These are phyloP conservation scores for Kalaharituber pfeilii DNA, from an alignment of 2,329 filamentous ascomycete species.

Conservation along the genomic window DNA sequence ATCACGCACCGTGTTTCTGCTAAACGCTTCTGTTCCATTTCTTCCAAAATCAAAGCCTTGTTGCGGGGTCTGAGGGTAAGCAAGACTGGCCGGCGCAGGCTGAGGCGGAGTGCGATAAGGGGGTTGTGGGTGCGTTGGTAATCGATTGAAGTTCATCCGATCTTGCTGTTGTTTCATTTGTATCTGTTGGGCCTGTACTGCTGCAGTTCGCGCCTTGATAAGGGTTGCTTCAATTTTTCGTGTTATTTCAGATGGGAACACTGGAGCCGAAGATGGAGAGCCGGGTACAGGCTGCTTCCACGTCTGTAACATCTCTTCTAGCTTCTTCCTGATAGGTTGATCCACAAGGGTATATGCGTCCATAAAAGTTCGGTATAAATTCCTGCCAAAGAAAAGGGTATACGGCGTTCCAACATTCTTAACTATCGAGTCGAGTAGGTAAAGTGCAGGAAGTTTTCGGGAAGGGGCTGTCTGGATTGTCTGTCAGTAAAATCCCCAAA, in stretches of 20 bases:
- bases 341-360: conserved; percentile 86
- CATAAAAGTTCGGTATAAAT: conserved; percentile 91
- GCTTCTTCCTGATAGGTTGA: conserved; percentile 61
- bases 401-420: conserved; percentile 98
- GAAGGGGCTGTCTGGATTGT: conserved; percentile 55
- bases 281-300: conserved; percentile 96
- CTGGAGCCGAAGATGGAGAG: conserved; percentile 77
- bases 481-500: conserved; percentile 8
- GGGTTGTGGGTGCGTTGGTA: conserved; percentile 5
- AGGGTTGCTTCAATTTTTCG: conserved; percentile 85
- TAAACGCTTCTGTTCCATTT: conserved; percentile 13
- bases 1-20: conserved; percentile 18
- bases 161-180: conserved; percentile 25
- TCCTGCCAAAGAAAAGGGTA: conserved; percentile 81
- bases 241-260: conserved; percentile 75
- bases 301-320: conserved; percentile 94
- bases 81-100: not conserved
- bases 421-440: conserved; percentile 93
- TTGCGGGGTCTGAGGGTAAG: conserved; percentile 13
- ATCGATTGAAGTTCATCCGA: conserved; percentile 1
- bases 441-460: conserved; percentile 87
- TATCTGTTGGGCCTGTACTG: conserved; percentile 31
- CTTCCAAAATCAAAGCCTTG: conserved; percentile 16
- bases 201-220: conserved; percentile 57
- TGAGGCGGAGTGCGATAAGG: not conserved